Evolutionary conservation across 2,329 filamentous ascomycete species (phyloP).

Genomic region (Aspergillus sp.): DNA sequence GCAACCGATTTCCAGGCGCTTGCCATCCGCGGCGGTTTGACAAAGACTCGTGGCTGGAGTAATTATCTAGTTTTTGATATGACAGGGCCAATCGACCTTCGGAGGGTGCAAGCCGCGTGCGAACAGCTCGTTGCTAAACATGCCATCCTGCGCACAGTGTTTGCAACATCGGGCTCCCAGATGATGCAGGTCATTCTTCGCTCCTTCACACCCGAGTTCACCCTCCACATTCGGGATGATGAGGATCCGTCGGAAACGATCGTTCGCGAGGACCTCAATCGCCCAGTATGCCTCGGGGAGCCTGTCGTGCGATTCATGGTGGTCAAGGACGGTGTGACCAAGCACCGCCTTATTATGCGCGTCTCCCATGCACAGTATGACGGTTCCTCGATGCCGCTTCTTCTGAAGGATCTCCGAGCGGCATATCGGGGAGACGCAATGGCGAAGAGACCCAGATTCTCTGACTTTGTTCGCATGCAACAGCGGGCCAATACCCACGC

Average conservation of each 20-base stretch:
- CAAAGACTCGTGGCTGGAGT: constrained; percentile 5
- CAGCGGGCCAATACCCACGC: constrained; percentile 2
- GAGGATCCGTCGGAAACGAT: constrained; percentile 3
- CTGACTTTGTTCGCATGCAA: constrained; percentile 7
- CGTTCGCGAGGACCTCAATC: constrained; percentile 4
- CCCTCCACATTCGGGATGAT: constrained; percentile 4
- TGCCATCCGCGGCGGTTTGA: constrained; percentile 7
- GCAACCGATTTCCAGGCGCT: constrained; percentile 8
- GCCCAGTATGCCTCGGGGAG: constrained; percentile 3
- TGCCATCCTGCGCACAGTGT: constrained; percentile 48
- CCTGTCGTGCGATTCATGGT: constrained; percentile 13
- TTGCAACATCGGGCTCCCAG: constrained; percentile 38
- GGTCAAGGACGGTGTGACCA: constrained; percentile 10
- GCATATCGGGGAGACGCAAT: constrained; percentile 6
- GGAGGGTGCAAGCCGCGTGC: constrained; percentile 8
- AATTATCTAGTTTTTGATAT: constrained; percentile 10
- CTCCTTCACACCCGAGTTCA: constrained; percentile 1
- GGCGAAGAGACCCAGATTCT: constrained; percentile 4
- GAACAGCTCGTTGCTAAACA: constrained; percentile 6
- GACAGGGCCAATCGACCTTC: constrained; percentile 7
- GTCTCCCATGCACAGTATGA: constrained; percentile 27
- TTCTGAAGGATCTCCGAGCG: constrained; percentile 5
- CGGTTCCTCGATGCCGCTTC: constrained; percentile 8
- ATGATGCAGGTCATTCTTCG: constrained; percentile 34
- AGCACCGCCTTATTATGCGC: constrained; percentile 18